Evolutionary conservation across 495 filamentous ascomycete genomes (phyloP).

Genomic region (Penicillium lagena): DNA sequence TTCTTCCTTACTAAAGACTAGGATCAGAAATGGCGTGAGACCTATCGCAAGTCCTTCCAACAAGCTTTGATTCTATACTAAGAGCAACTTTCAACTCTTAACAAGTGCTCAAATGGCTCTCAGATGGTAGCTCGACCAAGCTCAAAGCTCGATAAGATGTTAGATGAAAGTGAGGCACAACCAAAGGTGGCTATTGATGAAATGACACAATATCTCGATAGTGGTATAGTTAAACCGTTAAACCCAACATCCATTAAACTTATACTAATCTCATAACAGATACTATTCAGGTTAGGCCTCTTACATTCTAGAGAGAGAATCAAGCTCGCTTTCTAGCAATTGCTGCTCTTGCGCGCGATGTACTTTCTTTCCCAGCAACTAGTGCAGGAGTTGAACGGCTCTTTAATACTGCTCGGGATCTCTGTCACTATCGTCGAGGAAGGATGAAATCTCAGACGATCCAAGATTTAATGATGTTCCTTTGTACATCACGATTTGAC

Average conservation of each 20-base stretch:
- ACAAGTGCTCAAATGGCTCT: neutral
- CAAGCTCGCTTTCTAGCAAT: neutral
- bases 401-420: neutral
- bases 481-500: neutral
- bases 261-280: neutral
- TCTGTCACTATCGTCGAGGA: neutral
- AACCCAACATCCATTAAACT: neutral
- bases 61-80: neutral
- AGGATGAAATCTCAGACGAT: neutral
- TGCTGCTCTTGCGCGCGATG: neutral
- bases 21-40: neutral
- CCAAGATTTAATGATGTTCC: neutral
- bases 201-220: neutral
- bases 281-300: neutral
- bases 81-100: neutral
- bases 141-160: neutral
- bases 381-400: neutral
- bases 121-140: fast-evolving
- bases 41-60: neutral
- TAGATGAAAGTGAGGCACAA: neutral
- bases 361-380: neutral
- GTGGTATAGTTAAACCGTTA: neutral
- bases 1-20: slow-evolving; percentile 2
- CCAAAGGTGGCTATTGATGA: neutral
- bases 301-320: neutral